Conservation (phyloP, 257 asterid genomes). For the Solanum appendiculatum region DNA sequence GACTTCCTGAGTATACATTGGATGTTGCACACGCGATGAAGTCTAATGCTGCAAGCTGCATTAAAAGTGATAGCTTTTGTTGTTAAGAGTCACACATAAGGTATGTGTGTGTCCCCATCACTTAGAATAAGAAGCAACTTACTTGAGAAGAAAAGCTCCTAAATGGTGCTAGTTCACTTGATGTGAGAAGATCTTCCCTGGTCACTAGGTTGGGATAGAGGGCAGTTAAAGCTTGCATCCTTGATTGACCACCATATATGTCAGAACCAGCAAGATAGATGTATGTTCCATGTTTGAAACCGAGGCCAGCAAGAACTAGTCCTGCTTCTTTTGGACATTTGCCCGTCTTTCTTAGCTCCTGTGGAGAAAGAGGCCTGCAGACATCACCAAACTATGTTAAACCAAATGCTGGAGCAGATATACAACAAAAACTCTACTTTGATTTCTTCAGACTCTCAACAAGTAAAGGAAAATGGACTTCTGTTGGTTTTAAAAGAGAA, state of each 20-base stretch:
- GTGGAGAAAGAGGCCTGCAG: conserved; percentile 36
- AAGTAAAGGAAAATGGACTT: conserved; percentile 69
- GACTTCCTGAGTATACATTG: conserved; percentile 91
- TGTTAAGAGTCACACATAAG: background rate
- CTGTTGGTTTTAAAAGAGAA: background rate
- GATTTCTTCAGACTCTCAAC: conserved; percentile 64
- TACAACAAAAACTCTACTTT: conserved; percentile 18
- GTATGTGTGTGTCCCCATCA: background rate
- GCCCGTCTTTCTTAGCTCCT: conserved; percentile 59
- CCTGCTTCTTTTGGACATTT: conserved; percentile 96
- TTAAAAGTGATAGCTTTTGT: background rate
- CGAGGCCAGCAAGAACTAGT: conserved; percentile 74
- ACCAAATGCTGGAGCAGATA: background rate
- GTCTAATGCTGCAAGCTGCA: conserved; percentile 96
- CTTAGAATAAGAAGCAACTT: background rate
- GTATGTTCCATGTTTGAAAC: conserved; percentile 47
- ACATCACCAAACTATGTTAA: background rate
- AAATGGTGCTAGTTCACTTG: conserved; percentile 65
- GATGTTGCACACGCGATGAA: conserved; percentile 78
- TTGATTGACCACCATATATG: conserved; percentile 66
- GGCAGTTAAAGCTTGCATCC: conserved; percentile 49
- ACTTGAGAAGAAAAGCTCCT: conserved; percentile 88
- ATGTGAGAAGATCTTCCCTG: conserved; percentile 77
- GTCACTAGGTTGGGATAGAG: conserved; percentile 72
- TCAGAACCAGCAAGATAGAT: conserved; percentile 91